Percentiles rank a stretch among this genome's conserved stretches.
Conservation (phyloP, 345 rosid species). For the Sisymbrium altissimum region DNA sequence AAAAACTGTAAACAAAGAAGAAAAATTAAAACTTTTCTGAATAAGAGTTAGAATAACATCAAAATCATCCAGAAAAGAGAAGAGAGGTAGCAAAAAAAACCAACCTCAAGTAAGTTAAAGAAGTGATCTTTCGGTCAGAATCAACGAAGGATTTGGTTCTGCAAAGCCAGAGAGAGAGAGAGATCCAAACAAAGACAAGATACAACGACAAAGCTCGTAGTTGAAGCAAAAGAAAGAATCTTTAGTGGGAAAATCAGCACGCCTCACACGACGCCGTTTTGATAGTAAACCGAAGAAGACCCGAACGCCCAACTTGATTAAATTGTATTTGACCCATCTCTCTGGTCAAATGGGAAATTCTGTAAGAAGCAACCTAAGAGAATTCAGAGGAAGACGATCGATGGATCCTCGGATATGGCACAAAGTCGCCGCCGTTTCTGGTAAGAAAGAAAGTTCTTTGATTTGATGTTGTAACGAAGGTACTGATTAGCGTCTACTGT, state of each 20-base stretch:
- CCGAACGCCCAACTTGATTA: conserved; percentile 8
- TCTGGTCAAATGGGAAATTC: conserved; percentile 21
- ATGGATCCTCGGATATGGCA: conserved; percentile 81
- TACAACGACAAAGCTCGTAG: neutral
- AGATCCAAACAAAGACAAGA: conserved; percentile 33
- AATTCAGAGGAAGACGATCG: conserved; percentile 25
- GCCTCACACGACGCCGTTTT: neutral
- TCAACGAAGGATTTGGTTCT: neutral
- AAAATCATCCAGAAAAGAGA: neutral
- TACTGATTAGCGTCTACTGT: conserved; percentile 7
- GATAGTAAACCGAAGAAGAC: conserved; percentile 1
- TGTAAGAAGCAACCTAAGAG: conserved; percentile 22
- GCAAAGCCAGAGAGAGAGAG: neutral
- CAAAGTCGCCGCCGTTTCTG: conserved; percentile 85
- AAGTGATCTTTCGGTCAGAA: neutral
- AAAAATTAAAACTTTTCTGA: neutral
- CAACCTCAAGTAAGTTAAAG: neutral
- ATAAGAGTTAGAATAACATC: neutral
- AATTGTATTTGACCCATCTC: neutral
- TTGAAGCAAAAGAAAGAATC: conserved; percentile 22
- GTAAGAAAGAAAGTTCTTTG: conserved; percentile 34
- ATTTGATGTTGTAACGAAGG: neutral
- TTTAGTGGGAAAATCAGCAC: neutral
- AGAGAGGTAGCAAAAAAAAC: neutral
- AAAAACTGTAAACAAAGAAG: neutral